Evolutionary conservation across 2,329 filamentous ascomycete genomes (phyloP).

Genomic region (Botrytis galanthina): DNA sequence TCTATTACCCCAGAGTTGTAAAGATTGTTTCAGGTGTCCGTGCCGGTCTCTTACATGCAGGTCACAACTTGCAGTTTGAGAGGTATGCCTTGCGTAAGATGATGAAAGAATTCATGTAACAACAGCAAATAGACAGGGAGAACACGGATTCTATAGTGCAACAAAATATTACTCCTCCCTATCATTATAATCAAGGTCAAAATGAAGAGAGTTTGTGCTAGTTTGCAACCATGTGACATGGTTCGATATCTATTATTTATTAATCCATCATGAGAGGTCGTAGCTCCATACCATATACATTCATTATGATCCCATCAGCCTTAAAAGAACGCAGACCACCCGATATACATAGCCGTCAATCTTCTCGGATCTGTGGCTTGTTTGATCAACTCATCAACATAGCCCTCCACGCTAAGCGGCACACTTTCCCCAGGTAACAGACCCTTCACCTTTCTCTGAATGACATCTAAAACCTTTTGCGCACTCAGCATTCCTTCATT

Average conservation of each 20-base stretch:
- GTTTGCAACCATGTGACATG: not conserved
- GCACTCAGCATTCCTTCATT: slow-evolving; percentile 60
- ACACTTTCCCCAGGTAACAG: slow-evolving; percentile 84
- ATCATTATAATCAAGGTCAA: not conserved
- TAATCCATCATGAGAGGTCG: not conserved
- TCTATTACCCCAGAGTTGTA: not conserved
- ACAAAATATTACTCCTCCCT: not conserved
- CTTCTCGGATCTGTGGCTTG: slow-evolving; percentile 79
- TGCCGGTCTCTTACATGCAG: not conserved
- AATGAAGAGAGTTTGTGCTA: not conserved
- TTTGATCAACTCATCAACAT: slow-evolving; percentile 92
- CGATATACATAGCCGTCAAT: slow-evolving; percentile 93
- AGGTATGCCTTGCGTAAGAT: not conserved
- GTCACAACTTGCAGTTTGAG: not conserved
- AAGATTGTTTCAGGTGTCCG: not conserved
- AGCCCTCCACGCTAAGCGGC: slow-evolving; percentile 89
- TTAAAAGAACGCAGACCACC: slow-evolving; percentile 74
- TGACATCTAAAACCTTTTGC: slow-evolving; percentile 82
- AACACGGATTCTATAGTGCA: not conserved
- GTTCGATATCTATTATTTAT: not conserved
- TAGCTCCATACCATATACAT: not conserved
- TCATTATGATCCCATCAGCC: not conserved
- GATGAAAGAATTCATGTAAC: not conserved
- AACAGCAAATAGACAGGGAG: not conserved
- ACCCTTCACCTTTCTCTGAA: slow-evolving; percentile 81